Evolutionary conservation across 2,329 filamentous ascomycete species (phyloP).

Genomic region (Neophaeococcomyces aloes): DNA sequence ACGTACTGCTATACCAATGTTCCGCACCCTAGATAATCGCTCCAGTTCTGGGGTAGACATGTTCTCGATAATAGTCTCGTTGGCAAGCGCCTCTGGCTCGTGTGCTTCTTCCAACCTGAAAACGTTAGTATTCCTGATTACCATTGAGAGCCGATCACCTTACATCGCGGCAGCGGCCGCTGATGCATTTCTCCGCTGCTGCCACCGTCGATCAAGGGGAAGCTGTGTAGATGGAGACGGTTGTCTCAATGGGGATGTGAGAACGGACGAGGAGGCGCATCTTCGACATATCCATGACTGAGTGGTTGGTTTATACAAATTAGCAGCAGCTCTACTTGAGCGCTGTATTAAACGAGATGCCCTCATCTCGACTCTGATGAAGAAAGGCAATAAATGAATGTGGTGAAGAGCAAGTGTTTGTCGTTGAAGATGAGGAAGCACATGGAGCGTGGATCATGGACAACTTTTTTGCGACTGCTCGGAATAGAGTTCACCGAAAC

Average conservation of each 20-base stretch:
- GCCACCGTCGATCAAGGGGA: slow-evolving; percentile 31
- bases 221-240: slow-evolving; percentile 18
- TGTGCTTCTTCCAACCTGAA: slow-evolving; percentile 46
- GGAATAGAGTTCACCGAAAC: not conserved
- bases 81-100: slow-evolving; percentile 47
- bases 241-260: slow-evolving; percentile 12
- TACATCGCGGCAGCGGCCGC: slow-evolving; percentile 37
- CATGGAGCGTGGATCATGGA: not conserved
- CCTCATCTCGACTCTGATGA: slow-evolving; percentile 16
- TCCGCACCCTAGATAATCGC: slow-evolving; percentile 71
- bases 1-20: slow-evolving; percentile 91
- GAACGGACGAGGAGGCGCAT: slow-evolving; percentile 31
- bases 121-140: slow-evolving; percentile 1
- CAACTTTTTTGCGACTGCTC: not conserved
- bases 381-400: slow-evolving; percentile 5
- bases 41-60: slow-evolving; percentile 69
- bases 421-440: slow-evolving; percentile 1
- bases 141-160: slow-evolving; percentile 15
- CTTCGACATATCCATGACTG: slow-evolving; percentile 29
- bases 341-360: slow-evolving; percentile 17
- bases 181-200: slow-evolving; percentile 32
- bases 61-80: slow-evolving; percentile 63
- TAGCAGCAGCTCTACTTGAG: slow-evolving; percentile 26
- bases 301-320: slow-evolving; percentile 26
- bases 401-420: slow-evolving; percentile 1